Percentiles rank a stretch among this genome's conserved stretches.
Evolutionary conservation across 176 grass and related monocot species (phyloP).

Genomic region (Alopecurus myosuroides): DNA sequence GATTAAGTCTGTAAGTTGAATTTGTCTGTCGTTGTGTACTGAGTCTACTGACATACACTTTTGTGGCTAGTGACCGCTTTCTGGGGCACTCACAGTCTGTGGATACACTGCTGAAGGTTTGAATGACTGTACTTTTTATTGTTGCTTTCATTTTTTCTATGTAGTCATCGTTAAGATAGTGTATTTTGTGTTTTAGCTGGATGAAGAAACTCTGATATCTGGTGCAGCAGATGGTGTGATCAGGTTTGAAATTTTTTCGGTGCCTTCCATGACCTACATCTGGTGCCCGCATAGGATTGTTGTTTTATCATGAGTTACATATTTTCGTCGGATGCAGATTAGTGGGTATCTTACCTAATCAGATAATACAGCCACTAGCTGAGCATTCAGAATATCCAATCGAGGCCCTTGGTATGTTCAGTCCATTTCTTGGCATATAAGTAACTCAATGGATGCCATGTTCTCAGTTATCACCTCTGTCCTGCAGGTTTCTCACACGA

Average conservation of each 20-base stretch:
- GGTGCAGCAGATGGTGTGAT: conserved; percentile 84
- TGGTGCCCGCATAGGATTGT: not conserved
- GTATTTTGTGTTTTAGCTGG: conserved; percentile 54
- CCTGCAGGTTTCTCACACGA: conserved; percentile 72
- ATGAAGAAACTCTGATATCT: conserved; percentile 92
- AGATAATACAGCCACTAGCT: conserved; percentile 85
- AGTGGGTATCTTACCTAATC: conserved; percentile 83
- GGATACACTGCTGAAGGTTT: conserved; percentile 89
- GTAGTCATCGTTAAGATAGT: not conserved
- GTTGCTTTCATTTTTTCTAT: not conserved
- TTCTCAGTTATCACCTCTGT: not conserved
- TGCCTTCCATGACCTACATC: conserved; percentile 4
- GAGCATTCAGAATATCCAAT: conserved; percentile 97
- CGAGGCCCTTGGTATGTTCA: conserved; percentile 68
- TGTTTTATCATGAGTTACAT: not conserved
- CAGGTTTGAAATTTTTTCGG: conserved; percentile 60
- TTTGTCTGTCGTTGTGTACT: conserved; percentile 6
- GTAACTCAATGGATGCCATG: not conserved
- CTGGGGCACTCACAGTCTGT: conserved; percentile 82
- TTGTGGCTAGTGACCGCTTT: conserved; percentile 75
- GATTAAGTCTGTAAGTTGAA: not conserved
- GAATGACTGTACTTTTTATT: not conserved
- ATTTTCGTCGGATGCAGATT: conserved; percentile 45
- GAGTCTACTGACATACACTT: conserved; percentile 21
- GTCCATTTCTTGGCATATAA: not conserved